A percentile compares a stretch with the other conserved stretches of the same genome.
phyloP scores from a whole-genome alignment of 2,329 filamentous ascomycete species.

The Plenodomus lindquistii region DNA sequence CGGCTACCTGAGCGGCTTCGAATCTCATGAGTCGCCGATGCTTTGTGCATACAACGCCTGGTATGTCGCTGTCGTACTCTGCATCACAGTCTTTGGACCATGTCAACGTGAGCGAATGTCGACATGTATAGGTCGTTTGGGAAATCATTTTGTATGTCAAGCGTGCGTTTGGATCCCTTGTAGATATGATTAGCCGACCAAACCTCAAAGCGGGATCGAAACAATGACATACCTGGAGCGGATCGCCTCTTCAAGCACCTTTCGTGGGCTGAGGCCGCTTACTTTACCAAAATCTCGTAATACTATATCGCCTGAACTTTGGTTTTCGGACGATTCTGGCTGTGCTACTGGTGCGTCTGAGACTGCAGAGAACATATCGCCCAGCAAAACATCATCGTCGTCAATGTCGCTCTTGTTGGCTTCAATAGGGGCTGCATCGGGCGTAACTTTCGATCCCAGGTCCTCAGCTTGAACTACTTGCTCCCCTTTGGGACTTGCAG shows the following conservation, averaged over 20 bases:
- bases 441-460: background rate
- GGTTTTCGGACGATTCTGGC: constrained; percentile 23
- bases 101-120: constrained; percentile 72
- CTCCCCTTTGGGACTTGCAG: background rate
- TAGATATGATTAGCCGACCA: background rate
- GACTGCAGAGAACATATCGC: constrained; percentile 60
- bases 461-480: background rate
- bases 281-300: constrained; percentile 85
- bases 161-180: constrained; percentile 70
- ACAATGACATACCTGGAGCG: constrained; percentile 65
- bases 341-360: constrained; percentile 45
- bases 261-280: constrained; percentile 74
- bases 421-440: background rate
- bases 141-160: constrained; percentile 72
- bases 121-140: constrained; percentile 72
- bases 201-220: background rate
- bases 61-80: constrained; percentile 48
- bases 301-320: constrained; percentile 48
- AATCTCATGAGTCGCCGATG: constrained; percentile 59
- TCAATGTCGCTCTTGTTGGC: constrained; percentile 29
- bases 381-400: constrained; percentile 61
- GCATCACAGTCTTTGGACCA: constrained; percentile 77
- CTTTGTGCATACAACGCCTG: constrained; percentile 51
- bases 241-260: constrained; percentile 85
- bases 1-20: constrained; percentile 74